A percentile compares a stretch with the other conserved stretches of the same genome.
Evolutionary conservation across 805 yeast genomes (phyloP).

Genomic region (Teunomyces atbi): DNA sequence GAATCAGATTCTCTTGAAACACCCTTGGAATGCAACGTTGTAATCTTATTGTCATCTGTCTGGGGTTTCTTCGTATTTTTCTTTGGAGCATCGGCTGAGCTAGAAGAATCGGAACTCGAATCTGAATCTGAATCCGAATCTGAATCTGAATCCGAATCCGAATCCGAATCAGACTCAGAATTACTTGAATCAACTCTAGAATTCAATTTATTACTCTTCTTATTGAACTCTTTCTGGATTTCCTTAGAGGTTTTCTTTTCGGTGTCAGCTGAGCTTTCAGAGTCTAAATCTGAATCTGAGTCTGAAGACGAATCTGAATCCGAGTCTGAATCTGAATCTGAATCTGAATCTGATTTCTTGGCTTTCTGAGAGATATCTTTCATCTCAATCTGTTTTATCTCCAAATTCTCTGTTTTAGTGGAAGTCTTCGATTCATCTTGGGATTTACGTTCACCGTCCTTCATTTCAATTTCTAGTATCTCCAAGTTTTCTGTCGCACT

Average conservation of each 20-base stretch:
- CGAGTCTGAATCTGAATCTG: constrained; percentile 2
- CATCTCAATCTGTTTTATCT: neutral
- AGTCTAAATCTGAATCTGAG: neutral
- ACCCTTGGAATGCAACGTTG: too few relatives aligned
- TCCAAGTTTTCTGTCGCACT: too few relatives aligned
- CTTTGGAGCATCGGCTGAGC: neutral
- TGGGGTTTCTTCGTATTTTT: too few relatives aligned
- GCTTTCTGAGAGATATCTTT: neutral
- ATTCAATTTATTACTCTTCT: too few relatives aligned
- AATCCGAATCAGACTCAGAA: neutral
- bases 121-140: neutral
- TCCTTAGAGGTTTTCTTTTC: too few relatives aligned
- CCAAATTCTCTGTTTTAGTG: neutral
- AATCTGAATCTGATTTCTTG: neutral
- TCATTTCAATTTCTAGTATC: too few relatives aligned
- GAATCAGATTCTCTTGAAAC: neutral
- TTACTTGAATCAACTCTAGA: neutral
- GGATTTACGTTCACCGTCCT: too few relatives aligned
- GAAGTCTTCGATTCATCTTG: neutral
- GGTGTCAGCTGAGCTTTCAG: neutral
- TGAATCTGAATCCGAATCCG: neutral
- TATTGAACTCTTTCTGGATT: too few relatives aligned
- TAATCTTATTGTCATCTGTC: too few relatives aligned
- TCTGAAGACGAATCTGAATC: neutral
- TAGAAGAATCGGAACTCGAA: neutral